Percentiles rank a stretch among this genome's conserved stretches.
These are phyloP conservation scores for Cyclocybe cylindracea DNA, from an alignment of 768 basidiomycete species.

Conservation along the genomic window DNA sequence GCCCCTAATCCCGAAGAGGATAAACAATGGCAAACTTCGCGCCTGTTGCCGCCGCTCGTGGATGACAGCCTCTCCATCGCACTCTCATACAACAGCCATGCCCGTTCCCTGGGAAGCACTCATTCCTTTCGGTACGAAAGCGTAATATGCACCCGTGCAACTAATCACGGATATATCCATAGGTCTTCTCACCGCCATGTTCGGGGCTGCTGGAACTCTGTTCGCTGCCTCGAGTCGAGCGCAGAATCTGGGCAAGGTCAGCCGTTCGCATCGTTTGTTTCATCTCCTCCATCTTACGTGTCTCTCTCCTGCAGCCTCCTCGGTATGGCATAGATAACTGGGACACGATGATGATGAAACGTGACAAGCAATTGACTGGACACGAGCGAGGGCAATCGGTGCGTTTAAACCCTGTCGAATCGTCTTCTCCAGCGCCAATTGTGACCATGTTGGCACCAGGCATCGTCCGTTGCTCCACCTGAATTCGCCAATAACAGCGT, in stretches of 20 bases:
- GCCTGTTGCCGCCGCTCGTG: not conserved
- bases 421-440: not conserved
- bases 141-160: not conserved
- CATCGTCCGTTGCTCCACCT: conserved; percentile 66
- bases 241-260: conserved; percentile 91
- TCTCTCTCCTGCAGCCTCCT: conserved; percentile 54
- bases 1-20: no score
- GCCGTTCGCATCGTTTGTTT: conserved; percentile 5
- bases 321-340: conserved; percentile 86
- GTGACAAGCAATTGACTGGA: conserved; percentile 88
- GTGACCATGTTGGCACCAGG: conserved; percentile 39
- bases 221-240: conserved; percentile 74
- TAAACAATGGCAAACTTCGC: conserved; percentile 8
- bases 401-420: conserved; percentile 30
- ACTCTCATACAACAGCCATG: conserved; percentile 48
- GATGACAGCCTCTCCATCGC: not conserved
- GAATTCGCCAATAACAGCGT: conserved; percentile 72
- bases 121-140: conserved; percentile 82
- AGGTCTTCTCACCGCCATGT: conserved; percentile 88
- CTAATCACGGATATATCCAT: not conserved
- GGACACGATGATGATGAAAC: conserved; percentile 96
- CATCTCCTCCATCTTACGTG: not conserved
- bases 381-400: conserved; percentile 85
- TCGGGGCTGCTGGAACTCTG: conserved; percentile 88
- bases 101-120: conserved; percentile 97